Evolutionary conservation across 2,329 filamentous ascomycete species (phyloP), one percentile per base, ranked within the genome.

Genomic region (Paecilomyces fulvus): DNA sequence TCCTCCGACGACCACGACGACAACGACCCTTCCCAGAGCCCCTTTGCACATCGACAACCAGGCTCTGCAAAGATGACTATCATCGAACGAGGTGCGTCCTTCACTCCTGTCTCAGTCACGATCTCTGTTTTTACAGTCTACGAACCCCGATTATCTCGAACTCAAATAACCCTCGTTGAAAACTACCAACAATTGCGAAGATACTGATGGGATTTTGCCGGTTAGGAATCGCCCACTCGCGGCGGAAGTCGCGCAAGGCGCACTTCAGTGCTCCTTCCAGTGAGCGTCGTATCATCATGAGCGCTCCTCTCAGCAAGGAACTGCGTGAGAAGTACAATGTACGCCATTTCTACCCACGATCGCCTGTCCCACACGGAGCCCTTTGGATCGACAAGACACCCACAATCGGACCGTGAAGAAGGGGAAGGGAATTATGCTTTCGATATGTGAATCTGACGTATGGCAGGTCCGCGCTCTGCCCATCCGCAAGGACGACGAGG

Each of bases 291-390:
- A 84, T 87, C 72, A 96, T 96, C 83, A 96, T 99, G 92, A 92
- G 88, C 82, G 92, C 94, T 68, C 89, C 90, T 71, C 85, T 96
- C 69, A 89, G 84, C 83, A 95, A 96, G 85, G 94, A 99, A 83
- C 86, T 99, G 76, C 88, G 91, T 76, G 92, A 96, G 81, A 94
- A 99, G 87, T 89, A 99, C 89, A 95, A 95, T 80, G 94, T 96
- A 84, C 67, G 88, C 76, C 56, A 31, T 51, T 3, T 28, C 14
- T 20, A n/a, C 6, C 9, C 17, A 28, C 33, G 8, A 21, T 54
- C 20, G 48, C 20, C 20, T n/a, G 11, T 28, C 48, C 48, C 25
- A 25, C 48, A 49, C 48, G 48, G 14, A 17, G 23, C 11, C 20
- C 14, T 23, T n/a, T 49, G 10, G 14, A 43, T 43, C 37, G 37